Evolutionary conservation across 441 rosid genomes (phyloP).

Genomic region (Cnidoscolus chayamansa): DNA sequence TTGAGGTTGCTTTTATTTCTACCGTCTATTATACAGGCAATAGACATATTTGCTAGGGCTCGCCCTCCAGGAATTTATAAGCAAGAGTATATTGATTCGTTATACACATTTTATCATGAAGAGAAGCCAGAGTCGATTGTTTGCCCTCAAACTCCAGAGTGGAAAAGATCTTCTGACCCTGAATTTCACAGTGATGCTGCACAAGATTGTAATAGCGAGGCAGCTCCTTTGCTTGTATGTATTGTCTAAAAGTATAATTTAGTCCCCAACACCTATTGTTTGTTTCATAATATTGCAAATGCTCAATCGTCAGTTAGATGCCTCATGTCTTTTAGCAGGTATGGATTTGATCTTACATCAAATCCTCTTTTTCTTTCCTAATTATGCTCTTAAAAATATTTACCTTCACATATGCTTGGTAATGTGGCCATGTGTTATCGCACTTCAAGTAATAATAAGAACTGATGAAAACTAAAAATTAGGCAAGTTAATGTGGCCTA

Average conservation of each 20-base stretch:
- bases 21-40: conserved; percentile 45
- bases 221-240: conserved; percentile 53
- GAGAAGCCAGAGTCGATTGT: conserved; percentile 55
- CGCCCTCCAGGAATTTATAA: conserved; percentile 98
- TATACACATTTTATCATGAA: conserved; percentile 78
- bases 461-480: no score
- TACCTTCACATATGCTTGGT: no score
- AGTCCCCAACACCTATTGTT: conserved; percentile 4
- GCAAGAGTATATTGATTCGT: conserved; percentile 68
- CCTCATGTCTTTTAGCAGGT: neutral
- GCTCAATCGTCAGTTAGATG: neutral
- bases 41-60: conserved; percentile 61
- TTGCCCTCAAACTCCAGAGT: conserved; percentile 87
- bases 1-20: conserved; percentile 20
- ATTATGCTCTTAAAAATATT: neutral
- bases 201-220: conserved; percentile 65
- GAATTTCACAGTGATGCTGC: conserved; percentile 83
- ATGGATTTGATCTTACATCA: neutral
- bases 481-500: neutral
- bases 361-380: neutral
- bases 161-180: conserved; percentile 75
- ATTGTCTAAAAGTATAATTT: conserved; percentile 20
- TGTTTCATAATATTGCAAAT: neutral
- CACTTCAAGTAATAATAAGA: no score
- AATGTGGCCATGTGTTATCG: no score